A percentile compares a stretch with the other conserved stretches of the same genome.
Conservation (phyloP, 768 basidiomycete genomes). For the Candolleomyces eurysporus region DNA sequence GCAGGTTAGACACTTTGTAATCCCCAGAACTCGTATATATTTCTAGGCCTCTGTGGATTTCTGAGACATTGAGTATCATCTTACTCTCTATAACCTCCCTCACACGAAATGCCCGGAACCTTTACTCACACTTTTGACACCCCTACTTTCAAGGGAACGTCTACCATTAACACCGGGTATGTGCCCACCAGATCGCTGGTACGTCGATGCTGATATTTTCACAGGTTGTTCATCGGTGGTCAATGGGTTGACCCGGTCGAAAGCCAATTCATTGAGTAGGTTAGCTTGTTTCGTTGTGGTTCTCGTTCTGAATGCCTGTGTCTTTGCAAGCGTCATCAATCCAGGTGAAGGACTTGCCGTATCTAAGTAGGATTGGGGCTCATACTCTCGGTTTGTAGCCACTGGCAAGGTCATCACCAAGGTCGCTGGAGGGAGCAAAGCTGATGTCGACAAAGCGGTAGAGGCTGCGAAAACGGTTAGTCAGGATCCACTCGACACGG, state of each 20-base stretch:
- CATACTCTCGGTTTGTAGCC: not conserved
- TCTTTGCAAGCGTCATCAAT: too few species aligned
- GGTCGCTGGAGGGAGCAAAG: slow-evolving; percentile 56
- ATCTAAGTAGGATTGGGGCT: not conserved
- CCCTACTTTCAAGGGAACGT: slow-evolving; percentile 16
- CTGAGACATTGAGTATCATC: too few species aligned
- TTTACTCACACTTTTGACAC: slow-evolving; percentile 23
- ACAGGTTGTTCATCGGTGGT: slow-evolving; percentile 66
- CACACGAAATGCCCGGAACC: slow-evolving; percentile 13
- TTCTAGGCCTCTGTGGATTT: too few species aligned
- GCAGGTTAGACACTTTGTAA: too few species aligned
- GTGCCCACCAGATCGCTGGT: not conserved
- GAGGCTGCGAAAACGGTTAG: slow-evolving; percentile 56
- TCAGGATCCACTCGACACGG: not conserved
- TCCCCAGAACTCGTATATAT: too few species aligned
- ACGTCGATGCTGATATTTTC: not conserved
- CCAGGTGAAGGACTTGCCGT: too few species aligned
- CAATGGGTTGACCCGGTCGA: slow-evolving; percentile 61
- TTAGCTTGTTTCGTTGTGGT: not conserved
- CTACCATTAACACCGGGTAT: slow-evolving; percentile 22
- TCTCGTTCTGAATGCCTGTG: too few species aligned
- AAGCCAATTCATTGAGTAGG: slow-evolving; percentile 66
- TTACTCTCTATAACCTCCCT: too few species aligned
- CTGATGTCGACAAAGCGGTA: slow-evolving; percentile 80
- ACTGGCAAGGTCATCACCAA: slow-evolving; percentile 37